Evolutionary conservation across 495 filamentous ascomycete genomes (phyloP).

Genomic region (Ramalina peruviana): DNA sequence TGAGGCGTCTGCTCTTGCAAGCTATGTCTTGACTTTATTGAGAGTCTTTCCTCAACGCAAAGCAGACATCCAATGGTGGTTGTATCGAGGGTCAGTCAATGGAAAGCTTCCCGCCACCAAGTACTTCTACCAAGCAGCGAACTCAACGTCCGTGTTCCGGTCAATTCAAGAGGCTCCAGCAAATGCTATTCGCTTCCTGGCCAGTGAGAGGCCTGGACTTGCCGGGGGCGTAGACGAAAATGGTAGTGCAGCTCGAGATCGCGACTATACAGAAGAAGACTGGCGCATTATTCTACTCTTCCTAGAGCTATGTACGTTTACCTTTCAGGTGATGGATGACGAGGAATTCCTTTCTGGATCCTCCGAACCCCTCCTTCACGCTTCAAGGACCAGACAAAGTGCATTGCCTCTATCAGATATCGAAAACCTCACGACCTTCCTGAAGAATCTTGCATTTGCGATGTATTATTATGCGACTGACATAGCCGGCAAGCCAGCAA

Average conservation of each 20-base stretch:
- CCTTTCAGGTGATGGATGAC: slow-evolving; percentile 85
- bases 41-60: slow-evolving; percentile 69
- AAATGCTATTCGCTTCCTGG: background rate
- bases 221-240: slow-evolving; percentile 1
- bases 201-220: background rate
- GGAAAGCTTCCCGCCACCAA: slow-evolving; percentile 54
- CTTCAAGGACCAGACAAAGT: slow-evolving; percentile 47
- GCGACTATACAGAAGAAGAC: slow-evolving; percentile 43
- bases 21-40: slow-evolving; percentile 74
- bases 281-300: slow-evolving; percentile 88
- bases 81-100: slow-evolving; percentile 67
- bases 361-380: slow-evolving; percentile 22
- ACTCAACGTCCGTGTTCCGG: slow-evolving; percentile 49
- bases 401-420: slow-evolving; percentile 57
- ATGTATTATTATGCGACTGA: slow-evolving; percentile 74
- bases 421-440: slow-evolving; percentile 61
- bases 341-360: slow-evolving; percentile 43
- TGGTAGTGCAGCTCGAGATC: background rate
- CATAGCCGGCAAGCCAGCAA: slow-evolving; percentile 39
- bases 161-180: slow-evolving; percentile 44
- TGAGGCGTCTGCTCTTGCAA: slow-evolving; percentile 64
- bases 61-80: slow-evolving; percentile 91
- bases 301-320: slow-evolving; percentile 84
- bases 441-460: slow-evolving; percentile 86
- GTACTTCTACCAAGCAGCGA: slow-evolving; percentile 77